These are phyloP conservation scores for Obelidium mucronatum DNA, from an alignment of 192 early-diverging fungal genomes.

Conservation along the genomic window DNA sequence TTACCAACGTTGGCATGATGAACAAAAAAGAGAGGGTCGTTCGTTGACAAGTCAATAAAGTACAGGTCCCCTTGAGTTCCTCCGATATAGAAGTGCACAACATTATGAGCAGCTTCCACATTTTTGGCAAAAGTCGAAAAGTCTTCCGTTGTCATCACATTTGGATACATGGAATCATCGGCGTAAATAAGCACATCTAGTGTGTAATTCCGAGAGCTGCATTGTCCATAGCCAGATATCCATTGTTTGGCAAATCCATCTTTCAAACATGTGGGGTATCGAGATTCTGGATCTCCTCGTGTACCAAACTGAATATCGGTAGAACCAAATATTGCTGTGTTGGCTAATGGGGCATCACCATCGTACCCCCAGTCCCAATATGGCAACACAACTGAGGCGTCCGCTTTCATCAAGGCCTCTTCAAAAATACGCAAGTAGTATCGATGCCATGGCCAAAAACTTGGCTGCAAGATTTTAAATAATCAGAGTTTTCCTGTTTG, in stretches of 20 bases:
- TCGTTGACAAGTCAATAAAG: conserved; percentile 43
- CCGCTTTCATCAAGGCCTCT: conserved; percentile 26
- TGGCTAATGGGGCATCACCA: conserved; percentile 23
- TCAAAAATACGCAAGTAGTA: conserved; percentile 37
- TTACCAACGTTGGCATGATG: conserved; percentile 54
- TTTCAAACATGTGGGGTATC: conserved; percentile 29
- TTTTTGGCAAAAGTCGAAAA: conserved; percentile 29
- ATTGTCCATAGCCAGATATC: conserved; percentile 20
- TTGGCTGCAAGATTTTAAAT: background rate
- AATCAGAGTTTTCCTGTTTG: background rate
- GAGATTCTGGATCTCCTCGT: conserved; percentile 16
- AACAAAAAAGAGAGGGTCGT: conserved; percentile 53
- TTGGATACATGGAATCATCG: conserved; percentile 15
- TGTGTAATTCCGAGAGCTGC: conserved; percentile 35
- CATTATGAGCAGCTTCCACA: conserved; percentile 35
- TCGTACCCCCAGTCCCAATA: conserved; percentile 64
- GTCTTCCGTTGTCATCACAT: conserved; percentile 5
- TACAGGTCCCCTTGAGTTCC: conserved; percentile 35
- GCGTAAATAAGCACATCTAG: conserved; percentile 27
- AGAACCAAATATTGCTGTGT: conserved; percentile 33
- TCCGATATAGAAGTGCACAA: conserved; percentile 40
- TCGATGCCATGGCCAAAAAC: conserved; percentile 53
- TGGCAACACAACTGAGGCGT: conserved; percentile 30
- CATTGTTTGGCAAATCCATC: conserved; percentile 37
- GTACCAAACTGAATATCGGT: conserved; percentile 26